phyloP scores from a whole-genome alignment of 768 basidiomycete genomes.

The Naganishia antarctica region DNA sequence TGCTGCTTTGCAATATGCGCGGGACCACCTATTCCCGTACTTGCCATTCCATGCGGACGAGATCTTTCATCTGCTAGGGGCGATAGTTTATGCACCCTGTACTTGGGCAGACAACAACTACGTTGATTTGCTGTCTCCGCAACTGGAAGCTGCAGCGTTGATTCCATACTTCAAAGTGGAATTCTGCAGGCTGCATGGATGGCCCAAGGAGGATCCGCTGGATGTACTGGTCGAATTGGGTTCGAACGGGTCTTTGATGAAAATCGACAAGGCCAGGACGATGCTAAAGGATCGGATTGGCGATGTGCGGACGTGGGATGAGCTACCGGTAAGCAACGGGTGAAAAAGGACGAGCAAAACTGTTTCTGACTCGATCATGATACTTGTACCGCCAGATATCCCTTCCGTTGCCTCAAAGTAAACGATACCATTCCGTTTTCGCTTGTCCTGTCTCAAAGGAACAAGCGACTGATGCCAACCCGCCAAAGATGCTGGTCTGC shows the following conservation, averaged over 20 bases:
- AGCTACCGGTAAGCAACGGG: conserved; percentile 65
- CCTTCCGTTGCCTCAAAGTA: conserved; percentile 76
- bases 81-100: conserved; percentile 50
- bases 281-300: conserved; percentile 90
- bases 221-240: conserved; percentile 88
- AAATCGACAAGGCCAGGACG: conserved; percentile 88
- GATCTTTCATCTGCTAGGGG: conserved; percentile 41
- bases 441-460: conserved; percentile 97
- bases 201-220: conserved; percentile 83
- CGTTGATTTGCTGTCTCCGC: conserved; percentile 65
- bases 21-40: conserved; percentile 56
- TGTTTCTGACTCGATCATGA: too few relatives aligned
- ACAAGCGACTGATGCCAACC: conserved; percentile 85
- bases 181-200: conserved; percentile 77
- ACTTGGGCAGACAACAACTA: conserved; percentile 67
- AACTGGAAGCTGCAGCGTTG: conserved; percentile 60
- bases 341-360: too few relatives aligned
- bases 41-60: conserved; percentile 55
- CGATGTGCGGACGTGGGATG: conserved; percentile 83
- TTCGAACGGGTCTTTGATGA: conserved; percentile 79
- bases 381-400: too few relatives aligned
- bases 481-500: conserved; percentile 95
- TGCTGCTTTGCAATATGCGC: conserved; percentile 72
- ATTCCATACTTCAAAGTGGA: conserved; percentile 80
- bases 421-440: conserved; percentile 94